phyloP scores from a whole-genome alignment of 345 rosid genomes.

The Ricinus communis region DNA sequence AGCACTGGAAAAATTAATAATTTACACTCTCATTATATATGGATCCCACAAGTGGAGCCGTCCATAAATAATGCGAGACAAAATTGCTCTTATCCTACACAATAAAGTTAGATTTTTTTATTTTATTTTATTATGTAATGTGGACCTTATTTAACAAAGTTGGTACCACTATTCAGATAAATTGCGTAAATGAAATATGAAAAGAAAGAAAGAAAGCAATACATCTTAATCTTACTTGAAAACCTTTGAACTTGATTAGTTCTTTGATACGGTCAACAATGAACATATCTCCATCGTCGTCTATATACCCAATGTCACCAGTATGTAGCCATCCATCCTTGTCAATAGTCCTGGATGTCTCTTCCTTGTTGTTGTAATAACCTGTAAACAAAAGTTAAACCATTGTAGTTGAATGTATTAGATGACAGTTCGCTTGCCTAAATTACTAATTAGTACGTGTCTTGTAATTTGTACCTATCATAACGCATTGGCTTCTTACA shows the following conservation, averaged over 20 bases:
- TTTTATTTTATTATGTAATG: too few species aligned
- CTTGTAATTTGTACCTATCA: constrained; percentile 52
- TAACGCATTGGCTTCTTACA: constrained; percentile 87
- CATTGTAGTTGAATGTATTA: not conserved
- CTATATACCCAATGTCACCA: constrained; percentile 86
- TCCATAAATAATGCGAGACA: too few species aligned
- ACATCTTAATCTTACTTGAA: constrained; percentile 57
- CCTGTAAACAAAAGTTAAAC: constrained; percentile 29
- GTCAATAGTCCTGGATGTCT: constrained; percentile 72
- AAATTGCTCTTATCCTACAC: too few species aligned
- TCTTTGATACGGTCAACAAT: constrained; percentile 96
- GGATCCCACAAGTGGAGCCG: too few species aligned
- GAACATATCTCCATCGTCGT: constrained; percentile 85
- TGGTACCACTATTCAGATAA: too few species aligned
- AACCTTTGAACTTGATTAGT: constrained; percentile 89
- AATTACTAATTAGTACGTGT: too few species aligned
- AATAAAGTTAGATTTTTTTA: too few species aligned
- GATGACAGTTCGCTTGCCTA: too few species aligned
- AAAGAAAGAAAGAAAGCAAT: not conserved
- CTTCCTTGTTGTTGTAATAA: constrained; percentile 72
- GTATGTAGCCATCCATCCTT: constrained; percentile 86
- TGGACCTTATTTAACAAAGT: too few species aligned
- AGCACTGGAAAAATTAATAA: too few species aligned
- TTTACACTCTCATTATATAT: too few species aligned
- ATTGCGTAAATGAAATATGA: too few species aligned